Conservation (phyloP, 148 eudicot genomes). For the Bassia scoparia region DNA sequence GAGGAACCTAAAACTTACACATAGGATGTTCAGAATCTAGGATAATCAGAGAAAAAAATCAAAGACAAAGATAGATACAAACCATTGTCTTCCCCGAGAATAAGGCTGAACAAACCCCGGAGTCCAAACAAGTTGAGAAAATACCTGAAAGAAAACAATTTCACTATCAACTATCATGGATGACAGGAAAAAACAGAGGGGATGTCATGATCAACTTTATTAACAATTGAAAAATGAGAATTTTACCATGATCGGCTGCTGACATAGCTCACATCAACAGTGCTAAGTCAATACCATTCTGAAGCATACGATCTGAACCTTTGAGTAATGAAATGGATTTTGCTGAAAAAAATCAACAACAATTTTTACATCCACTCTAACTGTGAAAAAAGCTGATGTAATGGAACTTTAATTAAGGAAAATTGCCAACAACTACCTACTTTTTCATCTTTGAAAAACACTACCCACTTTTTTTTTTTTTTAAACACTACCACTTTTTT, state of each 20-base stretch:
- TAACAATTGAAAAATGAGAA: slow-evolving; percentile 12
- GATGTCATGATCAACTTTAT: too few species aligned
- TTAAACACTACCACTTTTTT: too few species aligned
- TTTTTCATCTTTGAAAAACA: too few species aligned
- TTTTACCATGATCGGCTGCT: slow-evolving; percentile 95
- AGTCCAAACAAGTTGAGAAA: slow-evolving; percentile 94
- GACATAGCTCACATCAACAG: slow-evolving; percentile 98
- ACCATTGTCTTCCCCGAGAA: slow-evolving; percentile 97
- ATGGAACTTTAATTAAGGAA: not conserved
- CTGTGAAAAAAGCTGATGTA: not conserved
- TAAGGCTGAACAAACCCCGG: slow-evolving; percentile 89
- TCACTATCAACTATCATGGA: not conserved
- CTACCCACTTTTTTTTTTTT: too few species aligned
- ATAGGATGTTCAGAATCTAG: slow-evolving; percentile 1
- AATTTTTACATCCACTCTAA: not conserved
- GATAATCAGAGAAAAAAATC: not conserved
- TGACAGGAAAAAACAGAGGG: not conserved
- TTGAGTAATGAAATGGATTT: slow-evolving; percentile 95
- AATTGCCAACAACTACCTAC: too few species aligned
- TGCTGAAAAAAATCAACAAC: slow-evolving; percentile 50
- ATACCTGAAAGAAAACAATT: slow-evolving; percentile 52
- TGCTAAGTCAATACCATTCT: slow-evolving; percentile 97
- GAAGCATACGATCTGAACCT: slow-evolving; percentile 94
- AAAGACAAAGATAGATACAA: slow-evolving; percentile 22
- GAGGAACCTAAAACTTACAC: not conserved